Evolutionary conservation across 352 stramenopile species (phyloP), one percentile per base, ranked within the genome.

Genomic region (Globisporangium barbulae): DNA sequence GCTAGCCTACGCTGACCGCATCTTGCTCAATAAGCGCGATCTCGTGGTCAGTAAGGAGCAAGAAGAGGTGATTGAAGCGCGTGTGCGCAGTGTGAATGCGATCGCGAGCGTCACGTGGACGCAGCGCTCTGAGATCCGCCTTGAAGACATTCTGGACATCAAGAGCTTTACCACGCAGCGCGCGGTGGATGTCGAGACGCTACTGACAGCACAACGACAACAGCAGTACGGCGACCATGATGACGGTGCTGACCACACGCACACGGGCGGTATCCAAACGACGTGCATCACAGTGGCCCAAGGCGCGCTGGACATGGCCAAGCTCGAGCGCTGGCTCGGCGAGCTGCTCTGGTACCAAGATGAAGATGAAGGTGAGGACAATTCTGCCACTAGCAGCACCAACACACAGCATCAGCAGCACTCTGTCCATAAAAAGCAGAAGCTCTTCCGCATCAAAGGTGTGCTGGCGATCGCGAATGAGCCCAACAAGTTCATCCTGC

Each of bases 11-110:
- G 96, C 97, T 0, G 98, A 99, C 78, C 94, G 96, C 35, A 98
- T 99, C 64, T 65, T 99, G 47, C 77, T 99, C 37, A 99, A 99
- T 78, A 99, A 99, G 72, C 79, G 96, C 22, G 98, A 99, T 76
- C 78, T 99, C 10, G 89, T 99, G 10, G 81, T 69, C 0, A 64
- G 69, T 5, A 44, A 95, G 31, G 39, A 60, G n/a, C 41, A 79
- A 41, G 62, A 88, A 15, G 57, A 44, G 0, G 22, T 53, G 17
- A 83, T 96, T 33, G 69, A 89, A 50, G 39, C 53, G 2, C 71
- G 56, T 5, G 71, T 97, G 17, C 44, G 48, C 0, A 33, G 69
- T 3, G 67, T 96, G 39, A 97, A 97, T 55, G 78, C 74, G 22
- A 63, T 96, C 22, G 89, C 90, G 33, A 79, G 64, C 41, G 50